These are phyloP conservation scores for Camelina laxa DNA, from an alignment of 345 rosid species.

Conservation along the genomic window DNA sequence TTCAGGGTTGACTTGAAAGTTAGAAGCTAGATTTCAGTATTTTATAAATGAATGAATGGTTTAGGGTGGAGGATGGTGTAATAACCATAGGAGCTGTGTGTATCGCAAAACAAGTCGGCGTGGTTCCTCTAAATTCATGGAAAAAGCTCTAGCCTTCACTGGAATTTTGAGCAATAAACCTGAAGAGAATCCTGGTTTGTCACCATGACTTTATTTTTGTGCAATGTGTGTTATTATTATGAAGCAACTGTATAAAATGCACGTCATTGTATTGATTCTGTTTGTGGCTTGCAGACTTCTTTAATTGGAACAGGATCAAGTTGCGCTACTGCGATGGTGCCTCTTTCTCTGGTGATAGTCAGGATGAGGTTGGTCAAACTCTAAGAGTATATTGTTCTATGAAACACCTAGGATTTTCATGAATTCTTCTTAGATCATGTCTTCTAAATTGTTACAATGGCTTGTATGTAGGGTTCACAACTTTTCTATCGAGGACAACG, in stretches of 20 bases:
- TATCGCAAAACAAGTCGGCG: constrained; percentile 74
- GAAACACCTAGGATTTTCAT: neutral
- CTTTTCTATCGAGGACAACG: constrained; percentile 84
- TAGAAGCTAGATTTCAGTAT: neutral
- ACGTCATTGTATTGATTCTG: neutral
- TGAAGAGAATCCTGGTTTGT: constrained; percentile 82
- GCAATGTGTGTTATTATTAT: neutral
- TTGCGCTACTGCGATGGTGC: constrained; percentile 95
- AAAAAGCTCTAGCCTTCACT: constrained; percentile 63
- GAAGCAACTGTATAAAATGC: neutral
- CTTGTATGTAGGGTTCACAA: constrained; percentile 47
- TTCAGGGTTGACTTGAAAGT: constrained; percentile 5
- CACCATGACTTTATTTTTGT: neutral
- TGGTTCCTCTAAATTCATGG: constrained; percentile 85
- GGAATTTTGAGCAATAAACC: constrained; percentile 81
- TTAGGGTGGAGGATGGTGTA: constrained; percentile 98
- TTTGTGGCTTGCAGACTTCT: constrained; percentile 67
- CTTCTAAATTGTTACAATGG: constrained; percentile 13
- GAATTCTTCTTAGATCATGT: constrained; percentile 2
- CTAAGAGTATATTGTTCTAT: constrained; percentile 2
- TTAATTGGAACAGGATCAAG: constrained; percentile 92
- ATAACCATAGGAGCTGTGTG: constrained; percentile 58
- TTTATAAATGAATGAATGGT: neutral
- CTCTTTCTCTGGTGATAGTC: constrained; percentile 83
- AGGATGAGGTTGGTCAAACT: constrained; percentile 58